Conservation (phyloP, 1,284 basidiomycete genomes). For the Boletus subluridellus region DNA sequence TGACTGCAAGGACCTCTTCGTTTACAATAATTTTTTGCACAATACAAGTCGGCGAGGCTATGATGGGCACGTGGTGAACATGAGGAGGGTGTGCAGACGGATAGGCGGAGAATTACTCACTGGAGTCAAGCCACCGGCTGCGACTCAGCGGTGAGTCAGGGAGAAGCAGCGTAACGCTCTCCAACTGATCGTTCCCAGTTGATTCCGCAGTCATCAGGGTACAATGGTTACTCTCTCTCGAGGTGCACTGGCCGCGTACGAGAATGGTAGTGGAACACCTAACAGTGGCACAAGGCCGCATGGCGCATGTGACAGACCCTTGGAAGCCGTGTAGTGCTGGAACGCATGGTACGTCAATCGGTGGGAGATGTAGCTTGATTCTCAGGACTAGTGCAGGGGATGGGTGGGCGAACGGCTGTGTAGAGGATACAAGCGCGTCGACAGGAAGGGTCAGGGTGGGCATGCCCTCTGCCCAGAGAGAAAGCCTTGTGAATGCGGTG, state of each 20-base stretch:
- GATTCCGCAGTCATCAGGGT: constrained; percentile 30
- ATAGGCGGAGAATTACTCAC: constrained; percentile 43
- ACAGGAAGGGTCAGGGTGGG: constrained; percentile 48
- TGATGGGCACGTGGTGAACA: constrained; percentile 27
- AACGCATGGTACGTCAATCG: constrained; percentile 47
- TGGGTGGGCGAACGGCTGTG: constrained; percentile 25
- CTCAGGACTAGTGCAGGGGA: constrained; percentile 39
- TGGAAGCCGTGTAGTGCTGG: constrained; percentile 59
- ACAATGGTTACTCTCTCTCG: constrained; percentile 51
- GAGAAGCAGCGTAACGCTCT: constrained; percentile 49
- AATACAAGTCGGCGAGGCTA: constrained; percentile 52
- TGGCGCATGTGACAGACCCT: constrained; percentile 52
- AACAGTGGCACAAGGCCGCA: constrained; percentile 48
- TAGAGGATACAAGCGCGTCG: constrained; percentile 30
- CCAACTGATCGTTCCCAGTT: constrained; percentile 39
- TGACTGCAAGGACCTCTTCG: constrained; percentile 54
- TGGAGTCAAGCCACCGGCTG: constrained; percentile 55
- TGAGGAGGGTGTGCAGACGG: constrained; percentile 17
- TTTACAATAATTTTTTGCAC: constrained; percentile 68
- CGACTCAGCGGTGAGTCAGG: constrained; percentile 59
- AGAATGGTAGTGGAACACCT: constrained; percentile 62
- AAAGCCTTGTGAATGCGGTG: constrained; percentile 30
- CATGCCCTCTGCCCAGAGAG: constrained; percentile 66
- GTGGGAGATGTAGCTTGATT: constrained; percentile 49
- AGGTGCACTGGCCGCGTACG: constrained; percentile 45